These are phyloP conservation scores for Aspergillus sp. DNA, from an alignment of 2,329 filamentous ascomycete species.

Conservation along the genomic window DNA sequence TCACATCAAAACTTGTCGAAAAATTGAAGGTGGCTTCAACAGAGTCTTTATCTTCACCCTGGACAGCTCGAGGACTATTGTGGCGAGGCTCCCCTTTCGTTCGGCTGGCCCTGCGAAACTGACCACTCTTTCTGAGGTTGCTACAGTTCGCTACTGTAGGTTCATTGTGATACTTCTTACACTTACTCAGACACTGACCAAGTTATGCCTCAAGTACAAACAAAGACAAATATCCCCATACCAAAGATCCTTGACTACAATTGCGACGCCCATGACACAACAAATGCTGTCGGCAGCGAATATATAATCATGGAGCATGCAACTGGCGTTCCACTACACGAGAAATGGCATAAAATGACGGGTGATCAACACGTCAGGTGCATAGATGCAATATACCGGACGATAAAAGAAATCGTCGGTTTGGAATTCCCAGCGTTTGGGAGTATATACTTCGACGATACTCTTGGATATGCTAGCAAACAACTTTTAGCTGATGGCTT, in stretches of 20 bases:
- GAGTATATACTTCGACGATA: constrained; percentile 34
- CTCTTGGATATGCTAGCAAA: constrained; percentile 12
- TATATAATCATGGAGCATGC: constrained; percentile 45
- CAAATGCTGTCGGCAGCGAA: constrained; percentile 34
- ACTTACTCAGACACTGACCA: neutral
- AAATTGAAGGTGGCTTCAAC: constrained; percentile 48
- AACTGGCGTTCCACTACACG: constrained; percentile 31
- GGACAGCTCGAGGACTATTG: constrained; percentile 37
- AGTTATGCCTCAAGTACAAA: constrained; percentile 30
- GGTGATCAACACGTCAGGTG: constrained; percentile 28
- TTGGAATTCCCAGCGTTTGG: constrained; percentile 38
- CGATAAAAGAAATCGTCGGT: constrained; percentile 9
- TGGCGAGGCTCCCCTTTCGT: constrained; percentile 44
- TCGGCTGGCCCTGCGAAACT: constrained; percentile 39
- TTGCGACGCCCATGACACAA: constrained; percentile 29
- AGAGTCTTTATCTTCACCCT: constrained; percentile 45
- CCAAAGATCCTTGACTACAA: constrained; percentile 46
- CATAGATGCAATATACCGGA: constrained; percentile 13
- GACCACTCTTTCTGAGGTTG: constrained; percentile 46
- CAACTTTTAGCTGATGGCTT: constrained; percentile 25
- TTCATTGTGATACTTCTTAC: neutral
- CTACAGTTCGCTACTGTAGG: constrained; percentile 46
- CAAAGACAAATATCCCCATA: constrained; percentile 41
- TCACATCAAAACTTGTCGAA: constrained; percentile 36
- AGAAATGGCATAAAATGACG: constrained; percentile 34